phyloP scores from a whole-genome alignment of 192 early-diverging fungal genomes.

The Funneliformis mosseae region DNA sequence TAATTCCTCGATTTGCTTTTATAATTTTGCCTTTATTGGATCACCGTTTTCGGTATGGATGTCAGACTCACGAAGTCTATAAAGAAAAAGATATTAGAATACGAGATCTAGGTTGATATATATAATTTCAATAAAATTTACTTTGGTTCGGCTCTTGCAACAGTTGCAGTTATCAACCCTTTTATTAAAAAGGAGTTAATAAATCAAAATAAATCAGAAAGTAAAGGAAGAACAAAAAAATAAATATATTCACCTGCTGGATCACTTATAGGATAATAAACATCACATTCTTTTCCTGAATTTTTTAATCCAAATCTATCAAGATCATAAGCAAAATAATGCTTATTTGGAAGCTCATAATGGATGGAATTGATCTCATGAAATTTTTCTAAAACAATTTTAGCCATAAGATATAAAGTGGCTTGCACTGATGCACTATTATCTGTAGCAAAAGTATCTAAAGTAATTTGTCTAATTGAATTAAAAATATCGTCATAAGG shows the following conservation, averaged over 20 bases:
- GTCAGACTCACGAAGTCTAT: no score
- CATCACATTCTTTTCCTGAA: conserved; percentile 62
- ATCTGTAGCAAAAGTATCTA: conserved; percentile 76
- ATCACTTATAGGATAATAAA: conserved; percentile 74
- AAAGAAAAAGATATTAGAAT: no score
- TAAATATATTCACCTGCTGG: conserved; percentile 62
- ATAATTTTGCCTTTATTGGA: no score
- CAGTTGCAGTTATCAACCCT: conserved; percentile 70
- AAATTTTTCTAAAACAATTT: conserved; percentile 61
- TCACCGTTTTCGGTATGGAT: no score
- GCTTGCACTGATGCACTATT: conserved; percentile 80
- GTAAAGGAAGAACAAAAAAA: background rate
- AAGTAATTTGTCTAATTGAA: conserved; percentile 65
- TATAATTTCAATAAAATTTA: background rate
- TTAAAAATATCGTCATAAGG: conserved; percentile 59
- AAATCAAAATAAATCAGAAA: background rate
- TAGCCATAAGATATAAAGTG: conserved; percentile 78
- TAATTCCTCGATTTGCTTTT: no score
- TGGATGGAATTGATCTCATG: conserved; percentile 58
- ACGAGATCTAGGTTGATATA: no score
- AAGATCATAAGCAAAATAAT: conserved; percentile 76
- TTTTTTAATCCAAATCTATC: conserved; percentile 73
- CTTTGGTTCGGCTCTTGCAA: conserved; percentile 51
- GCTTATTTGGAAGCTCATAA: conserved; percentile 78
- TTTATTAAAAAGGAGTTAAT: conserved; percentile 1